Base-by-base conservation (phyloP, 257 asterid genomes). In the Nicotiana obtusifolia region DNA sequence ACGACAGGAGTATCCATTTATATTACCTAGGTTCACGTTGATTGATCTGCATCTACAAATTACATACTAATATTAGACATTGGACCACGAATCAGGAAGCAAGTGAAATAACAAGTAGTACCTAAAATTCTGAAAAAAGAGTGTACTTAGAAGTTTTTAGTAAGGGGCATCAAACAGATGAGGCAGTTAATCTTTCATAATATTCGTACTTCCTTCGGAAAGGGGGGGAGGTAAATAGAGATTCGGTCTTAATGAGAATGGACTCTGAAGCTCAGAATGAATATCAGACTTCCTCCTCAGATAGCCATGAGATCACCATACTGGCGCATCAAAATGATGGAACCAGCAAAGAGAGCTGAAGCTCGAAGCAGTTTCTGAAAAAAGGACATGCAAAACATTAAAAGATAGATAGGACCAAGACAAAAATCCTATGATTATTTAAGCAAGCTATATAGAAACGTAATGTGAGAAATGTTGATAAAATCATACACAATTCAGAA, bases 301-400 rank as follows among this genome's bases (percentile, higher is more conserved):
- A 91, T 85, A 82, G 94, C 93, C 99, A 95, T 95, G 84, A 92
- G 64, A 67, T 95, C 98, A 68, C 99, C 99, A 77, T 86, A 91
- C 37, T 90, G 85, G 86, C 98, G 93, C 98, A 95, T 93, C 26
- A 95, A 64, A 84, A 95, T 77, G 44, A 95, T 89, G 78, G 98
- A 90, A 41, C 97, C 98, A 76, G 91, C 98, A 86, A 95, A 95
- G 22, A 95, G 88, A 62, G 94, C 97, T 1, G 83, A 83, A 30
- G 98, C 98, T 7, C 97, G 91, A n/a, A 91, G 86, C 84, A 95
- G 66, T 88, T 93, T 95, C 99, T 95, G 98, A 87, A 87, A 54
- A 11, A 57, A 22, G 7, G 52, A 73, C 28, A 44, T 22, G 78
- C 37, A 13, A 44, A 66, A 77, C 82, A 49, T 24, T 80, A 57